These are phyloP conservation scores for Claviceps pazoutovae DNA, from an alignment of 2,329 filamentous ascomycete genomes.

Conservation along the genomic window DNA sequence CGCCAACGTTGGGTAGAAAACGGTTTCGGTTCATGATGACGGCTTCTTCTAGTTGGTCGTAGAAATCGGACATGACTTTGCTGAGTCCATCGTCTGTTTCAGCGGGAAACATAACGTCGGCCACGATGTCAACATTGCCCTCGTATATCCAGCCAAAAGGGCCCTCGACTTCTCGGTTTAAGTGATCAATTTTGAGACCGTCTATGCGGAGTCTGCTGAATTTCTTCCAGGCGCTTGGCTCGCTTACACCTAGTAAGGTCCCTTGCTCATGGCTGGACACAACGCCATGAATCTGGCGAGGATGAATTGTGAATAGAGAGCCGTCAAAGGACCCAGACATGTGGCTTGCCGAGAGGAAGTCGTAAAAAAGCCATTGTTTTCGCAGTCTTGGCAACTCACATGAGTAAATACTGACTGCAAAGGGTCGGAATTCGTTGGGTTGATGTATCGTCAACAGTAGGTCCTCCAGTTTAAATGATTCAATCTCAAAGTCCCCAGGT, in stretches of 20 bases:
- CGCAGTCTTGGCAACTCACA: conserved; percentile 85
- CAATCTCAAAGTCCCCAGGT: conserved; percentile 91
- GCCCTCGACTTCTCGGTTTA: conserved; percentile 84
- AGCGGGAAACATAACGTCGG: conserved; percentile 85
- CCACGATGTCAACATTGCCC: conserved; percentile 90
- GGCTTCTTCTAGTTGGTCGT: conserved; percentile 87
- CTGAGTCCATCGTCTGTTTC: conserved; percentile 79
- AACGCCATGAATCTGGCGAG: conserved; percentile 73
- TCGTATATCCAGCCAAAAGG: conserved; percentile 98
- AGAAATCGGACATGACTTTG: conserved; percentile 94
- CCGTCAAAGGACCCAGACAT: conserved; percentile 94
- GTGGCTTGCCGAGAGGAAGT: conserved; percentile 87
- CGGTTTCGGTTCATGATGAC: conserved; percentile 64
- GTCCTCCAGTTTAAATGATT: conserved; percentile 93
- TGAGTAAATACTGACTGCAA: conserved; percentile 87
- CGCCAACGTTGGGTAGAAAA: conserved; percentile 37
- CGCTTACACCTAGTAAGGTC: conserved; percentile 42
- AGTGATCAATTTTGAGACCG: conserved; percentile 83
- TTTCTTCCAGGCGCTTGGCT: conserved; percentile 78
- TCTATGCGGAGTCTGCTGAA: conserved; percentile 87
- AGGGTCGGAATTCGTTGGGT: conserved; percentile 81
- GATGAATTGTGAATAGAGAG: conserved; percentile 93
- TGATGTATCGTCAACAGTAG: conserved; percentile 85
- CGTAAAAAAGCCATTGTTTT: conserved; percentile 96
- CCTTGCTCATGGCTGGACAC: conserved; percentile 45